These are phyloP conservation scores for Argentina anserina DNA, from an alignment of 306 rosid species.

Conservation along the genomic window DNA sequence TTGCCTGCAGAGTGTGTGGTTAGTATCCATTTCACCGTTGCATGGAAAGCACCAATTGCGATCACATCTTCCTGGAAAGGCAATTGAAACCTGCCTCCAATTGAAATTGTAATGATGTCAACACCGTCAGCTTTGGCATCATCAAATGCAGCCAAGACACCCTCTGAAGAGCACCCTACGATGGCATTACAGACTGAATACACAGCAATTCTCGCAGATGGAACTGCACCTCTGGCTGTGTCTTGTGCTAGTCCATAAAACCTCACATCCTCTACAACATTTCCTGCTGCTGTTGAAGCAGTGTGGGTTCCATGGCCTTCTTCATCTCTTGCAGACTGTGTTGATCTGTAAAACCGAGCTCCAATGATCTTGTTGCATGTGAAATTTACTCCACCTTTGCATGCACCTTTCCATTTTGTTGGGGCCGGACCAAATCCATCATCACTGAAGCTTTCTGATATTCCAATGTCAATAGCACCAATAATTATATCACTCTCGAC, in stretches of 20 bases:
- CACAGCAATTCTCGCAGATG: background rate
- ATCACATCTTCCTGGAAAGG: background rate
- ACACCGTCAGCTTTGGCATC: slow-evolving; percentile 4
- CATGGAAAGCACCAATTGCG: background rate
- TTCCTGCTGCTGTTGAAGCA: background rate
- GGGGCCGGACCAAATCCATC: slow-evolving; percentile 35
- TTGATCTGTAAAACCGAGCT: background rate
- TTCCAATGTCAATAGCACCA: slow-evolving; percentile 40
- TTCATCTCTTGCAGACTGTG: background rate
- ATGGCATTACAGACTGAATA: background rate
- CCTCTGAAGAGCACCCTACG: background rate
- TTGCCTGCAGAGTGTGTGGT: slow-evolving; percentile 6
- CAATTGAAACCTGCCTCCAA: background rate
- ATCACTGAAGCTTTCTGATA: slow-evolving; percentile 33
- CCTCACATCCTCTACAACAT: background rate
- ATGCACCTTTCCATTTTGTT: slow-evolving; percentile 28
- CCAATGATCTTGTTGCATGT: slow-evolving; percentile 29
- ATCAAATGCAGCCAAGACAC: slow-evolving; percentile 2
- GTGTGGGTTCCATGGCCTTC: slow-evolving; percentile 1
- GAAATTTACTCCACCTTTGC: slow-evolving; percentile 20
- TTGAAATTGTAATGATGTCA: background rate
- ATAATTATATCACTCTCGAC: slow-evolving; percentile 28
- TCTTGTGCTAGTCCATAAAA: slow-evolving; percentile 2
- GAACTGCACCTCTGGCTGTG: slow-evolving; percentile 4
- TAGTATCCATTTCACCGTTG: background rate